phyloP scores from a whole-genome alignment of 371 early-diverging fungal species.

The Mortierella polycephala region DNA sequence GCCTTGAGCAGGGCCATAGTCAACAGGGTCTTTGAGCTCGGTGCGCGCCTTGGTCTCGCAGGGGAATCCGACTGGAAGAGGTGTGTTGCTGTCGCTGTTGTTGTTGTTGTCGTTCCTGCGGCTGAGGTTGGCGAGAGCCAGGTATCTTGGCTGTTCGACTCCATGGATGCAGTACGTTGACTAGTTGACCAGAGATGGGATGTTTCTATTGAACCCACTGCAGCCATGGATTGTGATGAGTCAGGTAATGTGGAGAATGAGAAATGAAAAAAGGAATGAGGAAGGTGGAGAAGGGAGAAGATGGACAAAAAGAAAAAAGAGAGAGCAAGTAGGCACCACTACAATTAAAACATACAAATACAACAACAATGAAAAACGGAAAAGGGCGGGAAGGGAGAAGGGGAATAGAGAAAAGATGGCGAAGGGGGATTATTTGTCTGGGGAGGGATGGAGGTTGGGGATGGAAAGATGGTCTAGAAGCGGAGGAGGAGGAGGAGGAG shows the following conservation, averaged over 20 bases:
- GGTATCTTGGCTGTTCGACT: background rate
- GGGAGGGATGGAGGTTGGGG: background rate
- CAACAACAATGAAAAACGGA: background rate
- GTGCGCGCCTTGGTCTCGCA: slow-evolving; percentile 15
- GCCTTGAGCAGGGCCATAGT: slow-evolving; percentile 40
- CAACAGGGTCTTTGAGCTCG: slow-evolving; percentile 25
- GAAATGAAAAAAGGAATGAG: background rate
- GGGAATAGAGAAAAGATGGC: background rate
- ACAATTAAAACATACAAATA: too few relatives aligned
- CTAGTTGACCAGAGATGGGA: background rate
- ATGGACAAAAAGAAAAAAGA: slow-evolving; percentile 9
- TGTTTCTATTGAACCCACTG: slow-evolving; percentile 1
- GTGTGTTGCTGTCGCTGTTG: slow-evolving; percentile 9
- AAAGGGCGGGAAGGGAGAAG: slow-evolving; percentile 9
- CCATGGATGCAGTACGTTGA: slow-evolving; percentile 2
- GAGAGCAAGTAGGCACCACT: background rate
- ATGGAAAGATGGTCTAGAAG: background rate
- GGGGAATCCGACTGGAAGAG: background rate
- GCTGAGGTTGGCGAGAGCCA: background rate
- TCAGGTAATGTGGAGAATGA: background rate
- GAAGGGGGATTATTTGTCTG: background rate
- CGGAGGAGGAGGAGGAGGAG: background rate
- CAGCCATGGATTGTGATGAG: slow-evolving; percentile 1
- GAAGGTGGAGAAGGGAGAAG: background rate
- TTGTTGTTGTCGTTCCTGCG: slow-evolving; percentile 4